Evolutionary conservation across 805 yeast species (phyloP).

Genomic region (Candida silvatica): DNA sequence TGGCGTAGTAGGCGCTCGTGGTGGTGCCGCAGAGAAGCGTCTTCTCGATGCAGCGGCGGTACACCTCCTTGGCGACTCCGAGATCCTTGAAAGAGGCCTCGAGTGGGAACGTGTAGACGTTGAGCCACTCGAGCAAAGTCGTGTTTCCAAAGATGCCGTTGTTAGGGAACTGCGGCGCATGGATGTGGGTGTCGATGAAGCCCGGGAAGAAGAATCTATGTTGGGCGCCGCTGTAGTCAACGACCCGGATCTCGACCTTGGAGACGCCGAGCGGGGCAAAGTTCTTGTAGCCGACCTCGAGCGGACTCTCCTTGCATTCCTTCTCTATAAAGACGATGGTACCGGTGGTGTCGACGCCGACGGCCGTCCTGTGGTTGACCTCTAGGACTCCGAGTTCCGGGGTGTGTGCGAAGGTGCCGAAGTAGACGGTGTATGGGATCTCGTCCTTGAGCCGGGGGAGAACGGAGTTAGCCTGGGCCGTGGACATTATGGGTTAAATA

Average conservation of each 20-base stretch:
- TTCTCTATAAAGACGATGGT: conserved; percentile 28
- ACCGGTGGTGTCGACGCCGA: conserved; percentile 59
- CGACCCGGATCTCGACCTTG: conserved; percentile 19
- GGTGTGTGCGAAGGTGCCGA: conserved; percentile 70
- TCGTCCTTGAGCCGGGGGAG: no score
- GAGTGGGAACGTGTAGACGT: conserved; percentile 80
- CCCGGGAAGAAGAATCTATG: conserved; percentile 71
- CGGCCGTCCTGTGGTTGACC: conserved; percentile 41
- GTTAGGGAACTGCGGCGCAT: conserved; percentile 81
- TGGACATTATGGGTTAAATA: no score
- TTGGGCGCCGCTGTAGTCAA: conserved; percentile 27
- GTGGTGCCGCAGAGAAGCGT: conserved; percentile 83
- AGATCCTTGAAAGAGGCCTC: conserved; percentile 60
- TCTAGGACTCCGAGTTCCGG: conserved; percentile 52
- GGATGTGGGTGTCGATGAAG: conserved; percentile 75
- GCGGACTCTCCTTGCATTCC: no score
- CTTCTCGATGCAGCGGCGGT: conserved; percentile 55
- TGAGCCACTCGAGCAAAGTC: conserved; percentile 85
- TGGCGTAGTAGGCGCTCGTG: conserved; percentile 85
- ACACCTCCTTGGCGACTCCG: conserved; percentile 50
- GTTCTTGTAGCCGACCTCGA: no score
- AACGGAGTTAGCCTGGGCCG: no score
- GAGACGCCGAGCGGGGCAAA: conserved; percentile 8
- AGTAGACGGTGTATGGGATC: conserved; percentile 34
- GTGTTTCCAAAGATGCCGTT: conserved; percentile 77